A percentile compares a stretch with the other conserved stretches of the same genome.
Conservation (phyloP, 495 filamentous ascomycete species). For the Lophium mytilinum region DNA sequence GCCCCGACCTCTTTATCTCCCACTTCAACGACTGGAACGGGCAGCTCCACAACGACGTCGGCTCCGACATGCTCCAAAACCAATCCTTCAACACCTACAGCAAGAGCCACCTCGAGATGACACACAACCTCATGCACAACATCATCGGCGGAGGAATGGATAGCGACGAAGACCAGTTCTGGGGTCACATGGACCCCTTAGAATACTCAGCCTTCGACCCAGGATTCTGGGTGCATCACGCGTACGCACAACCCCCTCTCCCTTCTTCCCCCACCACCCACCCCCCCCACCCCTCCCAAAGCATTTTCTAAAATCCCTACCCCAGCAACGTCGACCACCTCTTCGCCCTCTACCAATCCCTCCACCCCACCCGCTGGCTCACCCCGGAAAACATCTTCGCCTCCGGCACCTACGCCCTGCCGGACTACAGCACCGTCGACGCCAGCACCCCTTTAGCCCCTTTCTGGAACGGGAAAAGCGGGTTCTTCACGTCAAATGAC, state of each 20-base stretch:
- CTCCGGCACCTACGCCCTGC: constrained; percentile 31
- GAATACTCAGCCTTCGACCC: constrained; percentile 19
- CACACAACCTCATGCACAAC: constrained; percentile 8
- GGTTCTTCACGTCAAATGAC: constrained; percentile 37
- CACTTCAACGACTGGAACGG: constrained; percentile 4
- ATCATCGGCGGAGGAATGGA: neutral
- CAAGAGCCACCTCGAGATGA: too few species aligned
- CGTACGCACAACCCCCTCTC: constrained; percentile 1
- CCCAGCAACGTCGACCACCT: constrained; percentile 44
- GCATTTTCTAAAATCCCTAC: constrained; percentile 41
- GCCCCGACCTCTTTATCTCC: constrained; percentile 20
- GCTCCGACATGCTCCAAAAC: constrained; percentile 17
- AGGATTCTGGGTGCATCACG: constrained; percentile 14
- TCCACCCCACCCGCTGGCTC: constrained; percentile 29
- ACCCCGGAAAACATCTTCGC: constrained; percentile 20
- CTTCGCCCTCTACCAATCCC: constrained; percentile 38
- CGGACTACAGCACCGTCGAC: constrained; percentile 26
- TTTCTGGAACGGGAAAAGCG: constrained; percentile 32
- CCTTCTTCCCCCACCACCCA: neutral
- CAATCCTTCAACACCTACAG: constrained; percentile 2
- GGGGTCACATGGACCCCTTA: constrained; percentile 11
- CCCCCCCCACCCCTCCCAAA: neutral
- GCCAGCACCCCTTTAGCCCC: constrained; percentile 39
- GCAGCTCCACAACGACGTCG: constrained; percentile 11
- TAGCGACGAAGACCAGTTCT: neutral